Evolutionary conservation across 2,329 filamentous ascomycete genomes (phyloP), one percentile per base, ranked within the genome.

Genomic region (Byssothecium circinans): DNA sequence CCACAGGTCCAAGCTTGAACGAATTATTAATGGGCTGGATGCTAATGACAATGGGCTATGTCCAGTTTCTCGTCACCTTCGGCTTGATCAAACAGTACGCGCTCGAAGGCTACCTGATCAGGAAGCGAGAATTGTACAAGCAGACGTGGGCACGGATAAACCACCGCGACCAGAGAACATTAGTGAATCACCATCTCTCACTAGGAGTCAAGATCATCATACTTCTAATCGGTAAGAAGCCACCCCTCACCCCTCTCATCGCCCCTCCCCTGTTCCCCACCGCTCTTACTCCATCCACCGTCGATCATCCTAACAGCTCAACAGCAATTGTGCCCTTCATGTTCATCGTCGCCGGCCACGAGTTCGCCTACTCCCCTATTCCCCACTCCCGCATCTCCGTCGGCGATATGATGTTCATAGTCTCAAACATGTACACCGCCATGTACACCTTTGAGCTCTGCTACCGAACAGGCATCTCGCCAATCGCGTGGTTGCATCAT

Each of bases 181-280:
- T 45, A 17, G 43, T 45, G 8, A 45, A 45, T n/a, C 43, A 45
- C 23, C 35, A 45, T 27, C 18, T 45, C n/a, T 39, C 35, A 4
- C 37, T 45, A 8, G 18, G 15, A 12, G 30, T 40, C 10, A 45
- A 45, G 19, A 11, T 25, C 10, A 12, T 33, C 7, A 17, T 45
- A 18, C 29, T 45, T 11, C 3, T 45, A 11, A 17, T 45, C 19
- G 43, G 43, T 45, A 45, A 25, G 25, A 7, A n/a, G 5, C 19
- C 14, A 32, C 29, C 8, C 29, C 12, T n/a, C 29, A 8, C 6
- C 14, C 6, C 35, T 17, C n/a, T 45, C 23, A n/a, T 25, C 27
- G 18, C 20, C 20, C 11, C 27, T 22, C 37, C 15, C n/a, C 23
- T 10, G 10, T 25, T 25, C 23, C 6, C 23, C 10, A 5, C 23